phyloP scores from a whole-genome alignment of 306 rosid genomes.

The Leucaena leucocephala region DNA sequence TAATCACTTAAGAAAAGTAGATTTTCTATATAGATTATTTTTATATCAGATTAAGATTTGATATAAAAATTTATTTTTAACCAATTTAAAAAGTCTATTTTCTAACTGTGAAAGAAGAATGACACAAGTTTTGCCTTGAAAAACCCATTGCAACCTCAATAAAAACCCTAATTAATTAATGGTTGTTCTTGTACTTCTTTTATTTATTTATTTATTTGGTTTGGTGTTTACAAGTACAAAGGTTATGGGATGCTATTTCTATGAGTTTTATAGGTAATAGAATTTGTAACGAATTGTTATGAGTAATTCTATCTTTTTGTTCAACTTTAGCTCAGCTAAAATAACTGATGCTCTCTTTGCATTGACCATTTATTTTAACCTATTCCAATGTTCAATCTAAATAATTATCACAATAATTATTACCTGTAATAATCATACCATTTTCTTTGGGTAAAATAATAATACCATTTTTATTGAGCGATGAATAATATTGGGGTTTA shows the following conservation, averaged over 20 bases:
- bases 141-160: conserved; percentile 37
- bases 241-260: conserved; percentile 27
- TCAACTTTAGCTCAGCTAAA: background rate
- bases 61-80: too few relatives aligned
- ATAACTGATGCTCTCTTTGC: background rate
- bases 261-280: background rate
- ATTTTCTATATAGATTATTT: too few relatives aligned
- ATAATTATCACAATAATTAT: background rate
- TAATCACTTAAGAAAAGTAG: too few relatives aligned
- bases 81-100: too few relatives aligned
- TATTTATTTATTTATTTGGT: background rate
- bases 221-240: background rate
- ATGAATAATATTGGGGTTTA: background rate
- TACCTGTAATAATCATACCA: background rate
- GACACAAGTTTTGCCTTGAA: background rate
- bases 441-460: too few relatives aligned
- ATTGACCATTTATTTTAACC: background rate
- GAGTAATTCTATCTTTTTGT: background rate
- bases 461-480: background rate
- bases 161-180: background rate
- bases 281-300: background rate
- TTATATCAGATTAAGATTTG: too few relatives aligned
- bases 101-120: background rate
- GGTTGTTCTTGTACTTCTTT: background rate
- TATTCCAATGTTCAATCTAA: background rate